phyloP scores from a whole-genome alignment of 2,329 filamentous ascomycete genomes.

The Xylaria hypoxylon region DNA sequence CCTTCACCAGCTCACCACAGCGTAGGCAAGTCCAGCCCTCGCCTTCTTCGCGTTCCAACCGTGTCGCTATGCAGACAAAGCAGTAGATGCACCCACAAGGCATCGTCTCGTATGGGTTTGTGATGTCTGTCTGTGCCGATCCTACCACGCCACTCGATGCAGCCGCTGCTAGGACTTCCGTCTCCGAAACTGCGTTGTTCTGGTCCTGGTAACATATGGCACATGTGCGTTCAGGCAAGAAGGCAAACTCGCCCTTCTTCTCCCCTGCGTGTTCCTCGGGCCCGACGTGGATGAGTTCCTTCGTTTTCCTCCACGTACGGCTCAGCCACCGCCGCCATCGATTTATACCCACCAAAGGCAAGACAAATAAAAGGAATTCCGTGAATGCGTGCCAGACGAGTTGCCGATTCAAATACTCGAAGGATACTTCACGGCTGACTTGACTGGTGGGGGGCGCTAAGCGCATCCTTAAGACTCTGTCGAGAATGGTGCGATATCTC shows the following conservation, averaged over 20 bases:
- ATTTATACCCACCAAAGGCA: constrained; percentile 95
- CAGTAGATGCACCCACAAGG: constrained; percentile 95
- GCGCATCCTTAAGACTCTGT: constrained; percentile 84
- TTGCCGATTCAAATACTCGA: constrained; percentile 97
- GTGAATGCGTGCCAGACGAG: constrained; percentile 99
- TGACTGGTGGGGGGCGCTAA: constrained; percentile 87
- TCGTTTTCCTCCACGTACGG: constrained; percentile 85
- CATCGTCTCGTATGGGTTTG: constrained; percentile 92
- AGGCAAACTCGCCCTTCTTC: constrained; percentile 79
- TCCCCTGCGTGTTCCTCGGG: constrained; percentile 61
- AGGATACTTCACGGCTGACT: constrained; percentile 90
- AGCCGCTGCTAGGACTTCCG: constrained; percentile 78
- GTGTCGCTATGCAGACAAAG: constrained; percentile 92
- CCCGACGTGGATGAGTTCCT: constrained; percentile 68
- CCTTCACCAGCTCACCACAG: constrained; percentile 84
- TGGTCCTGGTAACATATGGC: constrained; percentile 97
- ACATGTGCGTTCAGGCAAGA: constrained; percentile 92
- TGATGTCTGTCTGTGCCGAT: constrained; percentile 91
- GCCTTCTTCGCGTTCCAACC: constrained; percentile 90
- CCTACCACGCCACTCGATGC: constrained; percentile 83
- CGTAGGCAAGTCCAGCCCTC: constrained; percentile 93
- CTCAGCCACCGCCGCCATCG: constrained; percentile 92
- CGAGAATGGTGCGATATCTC: constrained; percentile 88
- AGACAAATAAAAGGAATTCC: constrained; percentile 94
- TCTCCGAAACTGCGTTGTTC: constrained; percentile 80